These are phyloP conservation scores for Cladorrhinum samala DNA, from an alignment of 495 filamentous ascomycete species.

Conservation along the genomic window DNA sequence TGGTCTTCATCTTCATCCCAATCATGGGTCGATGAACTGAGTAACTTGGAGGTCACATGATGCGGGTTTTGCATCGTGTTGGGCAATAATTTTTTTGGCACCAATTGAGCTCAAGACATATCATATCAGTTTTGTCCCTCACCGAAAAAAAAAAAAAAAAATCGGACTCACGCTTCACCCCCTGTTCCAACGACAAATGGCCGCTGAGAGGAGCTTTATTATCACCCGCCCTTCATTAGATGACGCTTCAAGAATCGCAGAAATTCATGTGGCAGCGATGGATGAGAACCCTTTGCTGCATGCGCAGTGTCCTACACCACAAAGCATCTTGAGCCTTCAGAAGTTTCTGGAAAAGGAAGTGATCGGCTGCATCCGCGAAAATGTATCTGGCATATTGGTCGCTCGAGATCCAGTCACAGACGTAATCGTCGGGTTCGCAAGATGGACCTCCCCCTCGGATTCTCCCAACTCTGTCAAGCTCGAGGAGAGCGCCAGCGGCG, in stretches of 20 bases:
- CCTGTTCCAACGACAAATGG: neutral
- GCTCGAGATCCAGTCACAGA: constrained; percentile 22
- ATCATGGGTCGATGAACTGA: neutral
- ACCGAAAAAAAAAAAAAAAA: too few relatives aligned
- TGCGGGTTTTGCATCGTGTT: neutral
- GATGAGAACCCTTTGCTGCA: constrained; percentile 34
- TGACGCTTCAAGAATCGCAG: constrained; percentile 37
- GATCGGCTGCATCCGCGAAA: constrained; percentile 20
- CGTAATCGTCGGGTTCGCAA: constrained; percentile 32
- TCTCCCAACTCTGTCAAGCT: constrained; percentile 16
- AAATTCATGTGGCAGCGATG: constrained; percentile 40
- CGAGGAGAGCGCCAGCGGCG: constrained; percentile 13
- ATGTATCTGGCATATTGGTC: constrained; percentile 27
- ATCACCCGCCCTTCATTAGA: constrained; percentile 9
- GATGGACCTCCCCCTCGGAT: constrained; percentile 34
- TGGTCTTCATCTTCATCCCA: neutral
- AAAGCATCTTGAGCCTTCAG: constrained; percentile 19
- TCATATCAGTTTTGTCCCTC: too few relatives aligned
- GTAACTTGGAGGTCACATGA: constrained; percentile 18
- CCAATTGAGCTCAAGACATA: too few relatives aligned
- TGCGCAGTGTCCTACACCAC: constrained; percentile 37
- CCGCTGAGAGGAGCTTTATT: constrained; percentile 6
- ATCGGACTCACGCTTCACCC: too few relatives aligned
- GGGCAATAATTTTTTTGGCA: too few relatives aligned
- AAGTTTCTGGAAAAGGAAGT: constrained; percentile 23